Conservation (phyloP, 2,329 filamentous ascomycete species). For the Fusarium tuaranense region DNA sequence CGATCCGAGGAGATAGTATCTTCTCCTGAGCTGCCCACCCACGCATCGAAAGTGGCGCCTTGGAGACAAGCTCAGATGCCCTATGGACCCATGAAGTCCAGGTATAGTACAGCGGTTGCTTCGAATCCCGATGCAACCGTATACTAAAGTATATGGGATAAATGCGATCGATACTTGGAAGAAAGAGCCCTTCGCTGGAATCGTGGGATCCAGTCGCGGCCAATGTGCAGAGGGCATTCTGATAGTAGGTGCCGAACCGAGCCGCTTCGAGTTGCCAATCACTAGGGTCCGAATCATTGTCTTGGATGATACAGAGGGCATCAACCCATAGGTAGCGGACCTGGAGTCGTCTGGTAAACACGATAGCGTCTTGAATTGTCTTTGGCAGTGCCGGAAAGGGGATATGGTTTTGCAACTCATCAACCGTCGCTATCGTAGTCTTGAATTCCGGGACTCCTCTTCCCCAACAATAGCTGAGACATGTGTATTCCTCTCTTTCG, state of each 20-base stretch:
- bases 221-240: neutral
- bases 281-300: neutral
- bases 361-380: neutral
- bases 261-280: neutral
- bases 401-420: neutral
- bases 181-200: neutral
- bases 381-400: neutral
- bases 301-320: neutral
- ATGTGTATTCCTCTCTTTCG: neutral
- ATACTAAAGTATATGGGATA: neutral
- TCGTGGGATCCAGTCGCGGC: neutral
- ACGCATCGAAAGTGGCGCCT: neutral
- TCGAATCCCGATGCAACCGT: neutral
- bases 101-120: neutral
- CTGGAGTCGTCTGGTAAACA: neutral
- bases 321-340: neutral
- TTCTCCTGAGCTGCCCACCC: neutral
- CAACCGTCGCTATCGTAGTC: neutral
- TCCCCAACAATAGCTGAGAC: neutral
- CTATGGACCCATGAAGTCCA: neutral
- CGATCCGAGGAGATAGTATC: neutral
- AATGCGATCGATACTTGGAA: neutral
- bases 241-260: neutral
- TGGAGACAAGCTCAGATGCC: neutral
- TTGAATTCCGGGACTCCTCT: neutral